A percentile compares a stretch with the other conserved stretches of the same genome.
Conservation (phyloP, 2,329 filamentous ascomycete genomes). For the Paradendryphiella salina region DNA sequence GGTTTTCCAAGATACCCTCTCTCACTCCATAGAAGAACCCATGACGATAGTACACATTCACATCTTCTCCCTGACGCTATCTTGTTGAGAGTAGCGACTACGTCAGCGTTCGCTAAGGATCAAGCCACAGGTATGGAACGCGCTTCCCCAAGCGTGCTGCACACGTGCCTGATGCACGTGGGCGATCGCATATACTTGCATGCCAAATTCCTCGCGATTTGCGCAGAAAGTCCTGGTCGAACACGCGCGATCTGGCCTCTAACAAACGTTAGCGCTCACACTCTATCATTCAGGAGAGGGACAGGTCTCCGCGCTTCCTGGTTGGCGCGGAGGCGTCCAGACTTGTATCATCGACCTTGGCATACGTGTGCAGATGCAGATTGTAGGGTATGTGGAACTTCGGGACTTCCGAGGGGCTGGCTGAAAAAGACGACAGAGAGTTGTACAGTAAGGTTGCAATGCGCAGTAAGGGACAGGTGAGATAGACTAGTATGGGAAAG, state of each 20-base stretch:
- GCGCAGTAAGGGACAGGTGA: no score
- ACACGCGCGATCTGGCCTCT: no score
- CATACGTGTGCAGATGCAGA: neutral
- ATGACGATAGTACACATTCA: conserved; percentile 5
- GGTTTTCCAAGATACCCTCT: conserved; percentile 14
- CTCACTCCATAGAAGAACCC: conserved; percentile 12
- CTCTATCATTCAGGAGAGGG: neutral
- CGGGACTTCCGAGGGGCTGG: neutral
- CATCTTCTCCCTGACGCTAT: neutral
- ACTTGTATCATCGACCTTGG: neutral
- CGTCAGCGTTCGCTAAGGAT: no score
- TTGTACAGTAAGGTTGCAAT: no score
- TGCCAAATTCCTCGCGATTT: neutral
- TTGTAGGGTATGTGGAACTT: neutral
- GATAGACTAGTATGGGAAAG: neutral
- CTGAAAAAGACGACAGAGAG: neutral
- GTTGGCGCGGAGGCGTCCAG: conserved; percentile 10
- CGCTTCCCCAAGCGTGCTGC: no score
- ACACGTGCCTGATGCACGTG: neutral
- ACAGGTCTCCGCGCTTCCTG: neutral
- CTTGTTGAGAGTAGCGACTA: neutral
- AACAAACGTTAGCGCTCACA: no score
- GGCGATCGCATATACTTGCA: neutral
- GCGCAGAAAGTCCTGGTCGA: neutral
- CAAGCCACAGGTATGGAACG: no score